phyloP scores from a whole-genome alignment of 805 yeast genomes.

The Brettanomyces naardenensis region DNA sequence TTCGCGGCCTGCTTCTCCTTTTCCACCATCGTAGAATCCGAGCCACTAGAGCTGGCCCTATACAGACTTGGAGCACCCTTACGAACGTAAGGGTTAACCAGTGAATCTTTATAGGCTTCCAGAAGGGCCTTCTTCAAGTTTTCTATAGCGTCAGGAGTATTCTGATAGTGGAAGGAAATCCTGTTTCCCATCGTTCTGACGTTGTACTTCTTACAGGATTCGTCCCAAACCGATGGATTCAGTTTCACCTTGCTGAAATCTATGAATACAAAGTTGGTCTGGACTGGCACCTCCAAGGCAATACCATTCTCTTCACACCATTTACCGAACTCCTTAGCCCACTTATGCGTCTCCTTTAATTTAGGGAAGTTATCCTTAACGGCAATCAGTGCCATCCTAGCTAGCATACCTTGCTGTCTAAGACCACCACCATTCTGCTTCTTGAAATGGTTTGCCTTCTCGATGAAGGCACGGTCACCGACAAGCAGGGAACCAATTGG shows the following conservation, averaged over 20 bases:
- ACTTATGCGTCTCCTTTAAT: constrained; percentile 40
- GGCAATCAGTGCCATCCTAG: constrained; percentile 76
- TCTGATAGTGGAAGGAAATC: constrained; percentile 75
- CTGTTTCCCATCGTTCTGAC: constrained; percentile 66
- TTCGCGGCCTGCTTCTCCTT: constrained; percentile 2
- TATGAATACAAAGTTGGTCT: constrained; percentile 77
- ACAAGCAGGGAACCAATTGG: constrained; percentile 89
- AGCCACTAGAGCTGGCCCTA: constrained; percentile 3
- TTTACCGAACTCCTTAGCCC: constrained; percentile 42
- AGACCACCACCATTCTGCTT: constrained; percentile 94
- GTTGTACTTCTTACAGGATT: constrained; percentile 44
- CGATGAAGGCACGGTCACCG: constrained; percentile 50
- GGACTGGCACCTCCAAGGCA: constrained; percentile 61
- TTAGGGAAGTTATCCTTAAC: constrained; percentile 64
- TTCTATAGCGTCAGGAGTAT: constrained; percentile 45
- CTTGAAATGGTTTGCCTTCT: constrained; percentile 74
- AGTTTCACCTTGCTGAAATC: constrained; percentile 49
- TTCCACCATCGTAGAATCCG: constrained; percentile 1
- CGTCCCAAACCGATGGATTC: constrained; percentile 34
- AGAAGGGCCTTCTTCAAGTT: constrained; percentile 47
- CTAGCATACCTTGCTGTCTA: constrained; percentile 77
- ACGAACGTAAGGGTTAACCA: constrained; percentile 38
- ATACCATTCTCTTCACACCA: constrained; percentile 49
- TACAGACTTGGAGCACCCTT: constrained; percentile 14
- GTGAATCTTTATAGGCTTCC: constrained; percentile 50